Conservation (phyloP, 352 stramenopile genomes). For the Thraustotheca clavata region DNA sequence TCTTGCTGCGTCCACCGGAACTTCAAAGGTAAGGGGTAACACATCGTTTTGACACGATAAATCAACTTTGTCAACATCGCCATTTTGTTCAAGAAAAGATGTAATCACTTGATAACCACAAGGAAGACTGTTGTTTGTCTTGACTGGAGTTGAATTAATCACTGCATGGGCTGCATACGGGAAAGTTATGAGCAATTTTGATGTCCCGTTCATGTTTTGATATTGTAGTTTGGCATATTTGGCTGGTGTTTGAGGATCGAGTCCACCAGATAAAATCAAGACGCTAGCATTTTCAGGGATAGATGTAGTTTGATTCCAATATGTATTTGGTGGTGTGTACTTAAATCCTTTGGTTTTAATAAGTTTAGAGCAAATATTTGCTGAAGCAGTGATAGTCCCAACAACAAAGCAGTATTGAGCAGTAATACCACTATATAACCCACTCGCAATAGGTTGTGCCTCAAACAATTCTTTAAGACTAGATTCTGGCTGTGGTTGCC, state of each 20-base stretch:
- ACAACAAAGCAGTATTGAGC: constrained; percentile 23
- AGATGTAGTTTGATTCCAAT: constrained; percentile 13
- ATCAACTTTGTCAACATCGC: constrained; percentile 21
- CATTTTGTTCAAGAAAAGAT: constrained; percentile 23
- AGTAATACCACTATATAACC: not conserved
- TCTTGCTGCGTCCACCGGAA: not conserved
- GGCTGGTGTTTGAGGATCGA: constrained; percentile 27
- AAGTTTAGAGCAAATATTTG: constrained; percentile 16
- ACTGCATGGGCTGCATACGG: constrained; percentile 24
- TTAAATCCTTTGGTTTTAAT: constrained; percentile 12
- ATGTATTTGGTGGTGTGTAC: constrained; percentile 24
- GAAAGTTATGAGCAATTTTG: constrained; percentile 24
- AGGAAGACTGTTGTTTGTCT: not conserved
- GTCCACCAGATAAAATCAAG: constrained; percentile 24
- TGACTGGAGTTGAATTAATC: constrained; percentile 20
- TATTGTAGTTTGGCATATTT: constrained; percentile 26
- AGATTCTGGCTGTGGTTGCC: not conserved
- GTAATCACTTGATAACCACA: constrained; percentile 24
- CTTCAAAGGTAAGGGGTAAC: constrained; percentile 1
- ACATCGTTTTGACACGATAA: constrained; percentile 11
- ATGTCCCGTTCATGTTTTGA: constrained; percentile 19
- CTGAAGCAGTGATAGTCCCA: not conserved
- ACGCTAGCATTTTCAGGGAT: constrained; percentile 24
- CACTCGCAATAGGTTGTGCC: constrained; percentile 18
- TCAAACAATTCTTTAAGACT: constrained; percentile 10